Evolutionary conservation across 148 eudicot genomes (phyloP).

Genomic region (Cornus kousa): DNA sequence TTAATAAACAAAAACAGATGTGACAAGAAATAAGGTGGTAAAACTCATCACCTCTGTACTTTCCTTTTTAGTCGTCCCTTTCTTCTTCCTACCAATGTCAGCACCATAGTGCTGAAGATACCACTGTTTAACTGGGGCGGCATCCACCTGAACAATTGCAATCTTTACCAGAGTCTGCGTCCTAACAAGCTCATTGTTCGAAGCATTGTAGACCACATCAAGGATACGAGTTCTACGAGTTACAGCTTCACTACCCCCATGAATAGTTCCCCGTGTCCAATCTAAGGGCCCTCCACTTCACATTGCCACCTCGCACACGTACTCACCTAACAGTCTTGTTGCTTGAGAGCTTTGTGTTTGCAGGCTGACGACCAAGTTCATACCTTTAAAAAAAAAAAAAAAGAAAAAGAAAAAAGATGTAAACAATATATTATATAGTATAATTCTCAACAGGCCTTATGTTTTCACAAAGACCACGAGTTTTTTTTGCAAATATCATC

Average conservation of each 20-base stretch:
- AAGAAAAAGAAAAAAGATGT: too few relatives aligned
- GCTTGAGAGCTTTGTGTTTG: constrained; percentile 35
- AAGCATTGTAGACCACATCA: constrained; percentile 35
- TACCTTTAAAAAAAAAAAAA: constrained; percentile 17
- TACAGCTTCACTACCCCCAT: constrained; percentile 40
- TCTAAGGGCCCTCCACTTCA: constrained; percentile 39
- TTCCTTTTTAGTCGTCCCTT: constrained; percentile 18
- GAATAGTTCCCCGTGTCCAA: constrained; percentile 36
- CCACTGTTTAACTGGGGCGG: constrained; percentile 34
- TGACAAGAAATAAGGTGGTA: too few relatives aligned
- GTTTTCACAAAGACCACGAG: too few relatives aligned
- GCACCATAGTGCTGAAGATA: constrained; percentile 33
- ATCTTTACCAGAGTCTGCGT: constrained; percentile 32
- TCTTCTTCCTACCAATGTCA: constrained; percentile 34
- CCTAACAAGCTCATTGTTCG: constrained; percentile 33
- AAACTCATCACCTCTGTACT: constrained; percentile 13
- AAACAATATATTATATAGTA: too few relatives aligned
- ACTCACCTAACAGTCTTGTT: constrained; percentile 31
- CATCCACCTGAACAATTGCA: constrained; percentile 37
- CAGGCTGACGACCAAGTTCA: constrained; percentile 37
- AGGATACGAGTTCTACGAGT: constrained; percentile 30
- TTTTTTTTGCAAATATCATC: too few relatives aligned
- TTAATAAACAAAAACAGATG: too few relatives aligned
- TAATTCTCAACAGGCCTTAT: too few relatives aligned
- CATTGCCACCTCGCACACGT: constrained; percentile 34